phyloP scores from a whole-genome alignment of 768 basidiomycete species.

The Pholiota conissans region DNA sequence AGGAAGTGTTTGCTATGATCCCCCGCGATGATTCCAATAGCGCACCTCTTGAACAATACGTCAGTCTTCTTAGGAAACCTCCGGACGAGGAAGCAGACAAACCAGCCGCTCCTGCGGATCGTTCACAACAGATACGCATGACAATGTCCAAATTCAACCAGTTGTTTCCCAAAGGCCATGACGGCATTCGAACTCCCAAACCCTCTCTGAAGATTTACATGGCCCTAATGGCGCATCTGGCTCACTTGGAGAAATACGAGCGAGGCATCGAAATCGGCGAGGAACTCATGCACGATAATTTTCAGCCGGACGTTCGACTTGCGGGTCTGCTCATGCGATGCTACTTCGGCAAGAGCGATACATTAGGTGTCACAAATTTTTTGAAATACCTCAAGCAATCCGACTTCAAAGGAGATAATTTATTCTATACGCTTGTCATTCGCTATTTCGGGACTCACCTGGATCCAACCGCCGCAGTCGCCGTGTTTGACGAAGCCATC shows the following conservation, averaged over 20 bases:
- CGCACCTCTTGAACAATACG: neutral
- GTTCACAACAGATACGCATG: neutral
- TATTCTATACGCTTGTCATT: conserved; percentile 69
- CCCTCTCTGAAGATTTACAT: neutral
- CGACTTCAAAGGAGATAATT: conserved; percentile 44
- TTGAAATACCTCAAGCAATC: conserved; percentile 62
- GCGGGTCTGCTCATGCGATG: conserved; percentile 62
- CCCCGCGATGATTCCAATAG: neutral
- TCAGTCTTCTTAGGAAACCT: neutral
- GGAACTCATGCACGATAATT: conserved; percentile 36
- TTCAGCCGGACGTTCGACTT: conserved; percentile 53
- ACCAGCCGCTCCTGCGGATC: too few relatives aligned
- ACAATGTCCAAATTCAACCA: neutral
- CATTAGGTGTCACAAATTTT: conserved; percentile 47
- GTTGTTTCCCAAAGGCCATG: neutral
- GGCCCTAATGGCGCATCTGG: conserved; percentile 5
- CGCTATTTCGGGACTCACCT: conserved; percentile 59
- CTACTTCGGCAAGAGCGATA: conserved; percentile 54
- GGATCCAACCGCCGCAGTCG: conserved; percentile 66
- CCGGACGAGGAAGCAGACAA: neutral
- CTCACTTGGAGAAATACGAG: conserved; percentile 42
- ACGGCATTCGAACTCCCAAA: neutral
- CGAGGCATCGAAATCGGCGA: conserved; percentile 57
- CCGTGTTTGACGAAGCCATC: conserved; percentile 64
- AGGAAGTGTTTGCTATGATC: neutral